Base-by-base conservation (phyloP, 148 eudicot species). In the Chenopodium album region DNA sequence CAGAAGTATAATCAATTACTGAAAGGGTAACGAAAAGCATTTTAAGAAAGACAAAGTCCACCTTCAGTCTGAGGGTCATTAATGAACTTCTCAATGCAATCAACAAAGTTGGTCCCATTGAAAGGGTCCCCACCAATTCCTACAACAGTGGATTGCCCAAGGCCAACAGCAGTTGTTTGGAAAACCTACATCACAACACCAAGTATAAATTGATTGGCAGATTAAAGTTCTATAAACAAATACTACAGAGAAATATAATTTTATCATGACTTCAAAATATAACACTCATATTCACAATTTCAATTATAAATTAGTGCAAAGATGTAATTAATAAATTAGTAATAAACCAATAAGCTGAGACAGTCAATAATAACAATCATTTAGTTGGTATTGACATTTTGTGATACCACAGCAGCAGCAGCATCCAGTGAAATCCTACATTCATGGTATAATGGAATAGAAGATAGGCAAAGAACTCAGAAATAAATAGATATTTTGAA, bases 41-140 rank as follows among this genome's bases (percentile, higher is more conserved):
- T 7, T 47, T 31, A 34, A 56, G 59, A 80, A 77, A 59, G 50
- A 50, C 2, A 64, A 44, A 37, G 8, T 52, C 80, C 80, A 93
- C 99, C 99, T 94, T 96, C 99, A 78, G 99, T 96, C 87, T 96
- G 99, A 46, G 99, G 98, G 85, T 96, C 99, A 73, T 87, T 90
- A 84, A 96, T 91, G 89, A 96, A 96, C 78, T 90, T 96, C 84
- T 92, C 92, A 77, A 96, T 74, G 88, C 99, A 96, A 89, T 96
- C 98, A 85, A 96, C 97, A 86, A 96, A 96, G 81, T 96, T 96
- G 44, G 99, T 96, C 29, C 99, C 99, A 81, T 96, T 96, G 82
- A 96, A 96, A 89, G 99, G 99, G 88, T 96, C 99, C 70, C 99
- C 99, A 72, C 99, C 99, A 76, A 96, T 91, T 72, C 99, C 99